Evolutionary conservation across 108 stramenopile genomes (phyloP).

Genomic region (Cyclotella distinguenda): DNA sequence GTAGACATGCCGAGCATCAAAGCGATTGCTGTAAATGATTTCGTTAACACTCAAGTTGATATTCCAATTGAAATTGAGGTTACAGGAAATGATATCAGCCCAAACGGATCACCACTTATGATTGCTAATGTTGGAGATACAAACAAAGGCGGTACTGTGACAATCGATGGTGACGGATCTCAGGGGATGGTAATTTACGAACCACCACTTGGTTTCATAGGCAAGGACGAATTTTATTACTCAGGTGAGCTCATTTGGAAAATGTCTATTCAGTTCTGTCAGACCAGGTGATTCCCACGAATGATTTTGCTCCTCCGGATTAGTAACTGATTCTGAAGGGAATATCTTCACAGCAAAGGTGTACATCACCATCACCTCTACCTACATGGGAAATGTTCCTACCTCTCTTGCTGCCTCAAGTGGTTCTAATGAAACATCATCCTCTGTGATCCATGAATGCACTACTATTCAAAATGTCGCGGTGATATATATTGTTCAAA

Average conservation of each 20-base stretch:
- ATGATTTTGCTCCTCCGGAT: background rate
- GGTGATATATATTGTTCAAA: conserved; percentile 11
- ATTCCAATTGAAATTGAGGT: conserved; percentile 15
- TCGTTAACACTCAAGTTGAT: background rate
- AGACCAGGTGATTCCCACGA: background rate
- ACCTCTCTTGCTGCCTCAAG: background rate
- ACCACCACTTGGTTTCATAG: conserved; percentile 3
- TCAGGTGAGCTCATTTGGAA: conserved; percentile 8
- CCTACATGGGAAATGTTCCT: background rate
- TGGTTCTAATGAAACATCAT: background rate
- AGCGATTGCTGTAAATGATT: conserved; percentile 16
- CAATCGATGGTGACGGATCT: conserved; percentile 5
- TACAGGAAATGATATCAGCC: conserved; percentile 17
- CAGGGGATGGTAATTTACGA: conserved; percentile 6
- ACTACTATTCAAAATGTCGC: background rate
- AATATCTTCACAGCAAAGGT: conserved; percentile 1
- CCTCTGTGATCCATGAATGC: background rate
- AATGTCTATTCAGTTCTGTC: background rate
- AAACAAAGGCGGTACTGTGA: conserved; percentile 4
- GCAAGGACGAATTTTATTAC: conserved; percentile 10
- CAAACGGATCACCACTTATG: conserved; percentile 4
- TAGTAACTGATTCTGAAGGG: conserved; percentile 6
- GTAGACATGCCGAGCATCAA: background rate
- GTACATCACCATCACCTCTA: background rate
- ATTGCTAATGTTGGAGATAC: background rate